Evolutionary conservation across 257 asterid species (phyloP).

Genomic region (Salvia hispanica): DNA sequence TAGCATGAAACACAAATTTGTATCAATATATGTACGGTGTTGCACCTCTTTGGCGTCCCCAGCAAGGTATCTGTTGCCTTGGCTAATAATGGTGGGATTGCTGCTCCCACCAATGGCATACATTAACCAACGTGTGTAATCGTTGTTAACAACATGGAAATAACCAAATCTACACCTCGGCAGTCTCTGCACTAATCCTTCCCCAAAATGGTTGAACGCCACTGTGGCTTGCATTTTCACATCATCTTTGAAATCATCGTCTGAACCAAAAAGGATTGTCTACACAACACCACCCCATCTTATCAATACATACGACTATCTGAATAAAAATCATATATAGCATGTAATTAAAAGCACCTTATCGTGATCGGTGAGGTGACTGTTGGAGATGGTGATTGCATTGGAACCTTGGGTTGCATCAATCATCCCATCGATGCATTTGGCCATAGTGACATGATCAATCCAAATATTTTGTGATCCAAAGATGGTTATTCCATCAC

Average conservation of each 20-base stretch:
- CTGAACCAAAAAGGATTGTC: conserved; percentile 45
- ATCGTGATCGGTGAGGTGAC: conserved; percentile 47
- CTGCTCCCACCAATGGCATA: conserved; percentile 92
- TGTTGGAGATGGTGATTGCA: conserved; percentile 44
- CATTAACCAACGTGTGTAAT: conserved; percentile 94
- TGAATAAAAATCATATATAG: no score
- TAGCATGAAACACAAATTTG: no score
- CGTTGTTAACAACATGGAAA: conserved; percentile 85
- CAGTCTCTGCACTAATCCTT: conserved; percentile 62
- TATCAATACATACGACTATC: no score
- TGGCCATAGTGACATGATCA: conserved; percentile 44
- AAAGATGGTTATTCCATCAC: conserved; percentile 47
- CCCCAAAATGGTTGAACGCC: no score
- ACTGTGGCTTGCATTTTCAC: conserved; percentile 56
- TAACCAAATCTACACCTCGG: conserved; percentile 79
- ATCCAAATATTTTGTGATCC: conserved; percentile 45
- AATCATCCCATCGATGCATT: conserved; percentile 42
- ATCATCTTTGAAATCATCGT: conserved; percentile 9
- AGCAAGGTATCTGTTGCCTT: conserved; percentile 84
- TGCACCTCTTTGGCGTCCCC: conserved; percentile 67
- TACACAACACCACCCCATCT: neutral
- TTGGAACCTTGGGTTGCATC: conserved; percentile 46
- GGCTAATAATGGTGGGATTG: conserved; percentile 78
- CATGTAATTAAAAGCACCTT: conserved; percentile 25
- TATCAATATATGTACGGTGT: no score